These are phyloP conservation scores for Dillenia turbinata DNA, from an alignment of 164 flowering plant species.

Conservation along the genomic window DNA sequence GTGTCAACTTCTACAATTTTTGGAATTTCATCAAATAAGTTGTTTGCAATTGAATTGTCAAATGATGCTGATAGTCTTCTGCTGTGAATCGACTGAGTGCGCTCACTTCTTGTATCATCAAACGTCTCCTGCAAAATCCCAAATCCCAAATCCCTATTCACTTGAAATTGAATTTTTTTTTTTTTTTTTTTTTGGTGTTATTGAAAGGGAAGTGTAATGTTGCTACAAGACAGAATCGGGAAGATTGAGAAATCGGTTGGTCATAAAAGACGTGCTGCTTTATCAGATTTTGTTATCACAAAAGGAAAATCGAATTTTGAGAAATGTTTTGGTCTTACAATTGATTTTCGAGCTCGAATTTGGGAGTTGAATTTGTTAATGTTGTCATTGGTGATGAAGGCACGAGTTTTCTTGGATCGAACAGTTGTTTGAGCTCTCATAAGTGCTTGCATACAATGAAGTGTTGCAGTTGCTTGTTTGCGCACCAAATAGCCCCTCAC, in stretches of 20 bases:
- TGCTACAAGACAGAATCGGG: too few relatives aligned
- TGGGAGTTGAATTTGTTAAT: conserved; percentile 22
- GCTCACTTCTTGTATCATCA: conserved; percentile 64
- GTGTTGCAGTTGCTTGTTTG: conserved; percentile 69
- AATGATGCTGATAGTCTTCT: conserved; percentile 60
- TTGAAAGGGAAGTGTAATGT: too few relatives aligned
- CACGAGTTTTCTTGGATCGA: conserved; percentile 36
- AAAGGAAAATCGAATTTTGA: background rate
- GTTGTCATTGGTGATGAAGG: conserved; percentile 11
- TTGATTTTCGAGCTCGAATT: conserved; percentile 35
- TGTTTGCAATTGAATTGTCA: conserved; percentile 20
- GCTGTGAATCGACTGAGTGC: conserved; percentile 49
- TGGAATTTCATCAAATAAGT: conserved; percentile 31
- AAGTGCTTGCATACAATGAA: conserved; percentile 74
- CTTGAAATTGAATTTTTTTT: too few relatives aligned
- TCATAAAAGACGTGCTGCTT: too few relatives aligned
- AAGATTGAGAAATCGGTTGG: background rate
- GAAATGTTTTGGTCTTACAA: conserved; percentile 21
- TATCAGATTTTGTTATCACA: too few relatives aligned
- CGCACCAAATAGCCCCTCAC: conserved; percentile 77
- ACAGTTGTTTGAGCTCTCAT: conserved; percentile 69
- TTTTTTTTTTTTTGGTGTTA: too few relatives aligned
- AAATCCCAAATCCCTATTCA: too few relatives aligned
- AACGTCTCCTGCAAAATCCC: conserved; percentile 42
- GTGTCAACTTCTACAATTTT: conserved; percentile 64